phyloP scores from a whole-genome alignment of 2,329 filamentous ascomycete species.

The Cytospora paraplurivora region DNA sequence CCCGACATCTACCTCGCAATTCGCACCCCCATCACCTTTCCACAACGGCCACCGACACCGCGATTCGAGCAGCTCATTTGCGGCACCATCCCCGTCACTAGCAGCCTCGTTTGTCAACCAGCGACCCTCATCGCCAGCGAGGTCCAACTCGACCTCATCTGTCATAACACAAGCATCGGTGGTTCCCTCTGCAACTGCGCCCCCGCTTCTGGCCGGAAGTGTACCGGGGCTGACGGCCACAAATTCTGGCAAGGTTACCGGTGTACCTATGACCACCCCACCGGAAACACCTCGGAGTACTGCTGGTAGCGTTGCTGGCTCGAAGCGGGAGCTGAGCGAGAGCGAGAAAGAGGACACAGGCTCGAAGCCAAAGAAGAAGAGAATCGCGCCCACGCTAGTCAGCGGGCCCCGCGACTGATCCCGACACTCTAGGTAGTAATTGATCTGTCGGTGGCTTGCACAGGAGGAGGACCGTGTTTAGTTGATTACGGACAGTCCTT shows the following conservation, averaged over 20 bases:
- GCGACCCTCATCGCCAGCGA: constrained; percentile 74
- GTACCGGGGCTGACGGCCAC: constrained; percentile 76
- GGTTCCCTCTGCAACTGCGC: constrained; percentile 49
- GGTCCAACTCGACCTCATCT: constrained; percentile 85
- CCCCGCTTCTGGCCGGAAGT: constrained; percentile 74
- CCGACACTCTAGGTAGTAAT: constrained; percentile 13
- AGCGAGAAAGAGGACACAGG: constrained; percentile 53
- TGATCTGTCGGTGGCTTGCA: neutral
- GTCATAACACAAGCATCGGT: constrained; percentile 66
- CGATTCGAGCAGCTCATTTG: constrained; percentile 59
- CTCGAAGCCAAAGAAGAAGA: constrained; percentile 65
- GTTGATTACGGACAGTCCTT: neutral
- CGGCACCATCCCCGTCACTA: constrained; percentile 60
- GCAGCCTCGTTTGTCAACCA: constrained; percentile 61
- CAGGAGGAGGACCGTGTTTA: neutral
- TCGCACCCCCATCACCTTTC: constrained; percentile 64
- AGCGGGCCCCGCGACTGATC: constrained; percentile 31
- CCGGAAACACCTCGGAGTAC: constrained; percentile 80
- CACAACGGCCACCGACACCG: constrained; percentile 57
- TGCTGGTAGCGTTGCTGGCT: constrained; percentile 55
- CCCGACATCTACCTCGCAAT: constrained; percentile 68
- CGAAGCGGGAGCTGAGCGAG: constrained; percentile 60
- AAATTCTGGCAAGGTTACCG: constrained; percentile 64
- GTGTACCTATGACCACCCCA: constrained; percentile 80
- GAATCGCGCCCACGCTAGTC: constrained; percentile 69